These are phyloP conservation scores for Jasminum sambac DNA, from an alignment of 257 asterid genomes.

Conservation along the genomic window DNA sequence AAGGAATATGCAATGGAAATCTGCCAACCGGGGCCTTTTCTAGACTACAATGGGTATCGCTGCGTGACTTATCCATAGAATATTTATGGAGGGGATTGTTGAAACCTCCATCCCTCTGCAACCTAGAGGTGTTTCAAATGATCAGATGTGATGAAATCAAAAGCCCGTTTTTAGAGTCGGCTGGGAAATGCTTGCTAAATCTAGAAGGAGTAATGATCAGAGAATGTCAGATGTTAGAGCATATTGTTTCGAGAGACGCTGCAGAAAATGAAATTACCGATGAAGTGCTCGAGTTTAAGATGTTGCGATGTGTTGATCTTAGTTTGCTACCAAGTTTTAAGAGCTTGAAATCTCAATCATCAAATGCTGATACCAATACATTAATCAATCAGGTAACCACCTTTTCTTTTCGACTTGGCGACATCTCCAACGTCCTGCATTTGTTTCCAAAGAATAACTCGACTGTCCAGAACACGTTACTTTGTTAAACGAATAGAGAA, in stretches of 20 bases:
- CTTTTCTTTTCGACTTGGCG: not conserved
- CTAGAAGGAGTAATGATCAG: not conserved
- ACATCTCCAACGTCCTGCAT: not conserved
- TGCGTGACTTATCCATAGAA: not conserved
- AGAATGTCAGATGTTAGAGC: conserved; percentile 4
- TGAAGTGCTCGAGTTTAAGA: conserved; percentile 1
- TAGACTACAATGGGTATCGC: no score
- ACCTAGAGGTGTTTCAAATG: conserved; percentile 6
- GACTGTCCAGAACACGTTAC: no score
- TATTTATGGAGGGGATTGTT: conserved; percentile 1
- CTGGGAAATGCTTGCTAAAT: not conserved
- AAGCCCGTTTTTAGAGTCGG: no score
- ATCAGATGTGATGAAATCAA: no score
- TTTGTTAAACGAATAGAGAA: no score
- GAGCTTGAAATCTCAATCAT: not conserved
- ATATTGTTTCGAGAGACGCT: not conserved
- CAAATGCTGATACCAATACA: not conserved
- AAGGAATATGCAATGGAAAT: no score
- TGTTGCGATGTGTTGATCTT: not conserved
- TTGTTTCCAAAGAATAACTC: not conserved
- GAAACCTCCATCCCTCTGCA: conserved; percentile 12
- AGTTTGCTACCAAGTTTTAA: not conserved
- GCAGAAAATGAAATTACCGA: not conserved
- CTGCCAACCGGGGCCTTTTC: no score
- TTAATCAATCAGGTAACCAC: not conserved